Evolutionary conservation across 1,284 basidiomycete species (phyloP).

Genomic region (Tilletia horrida): DNA sequence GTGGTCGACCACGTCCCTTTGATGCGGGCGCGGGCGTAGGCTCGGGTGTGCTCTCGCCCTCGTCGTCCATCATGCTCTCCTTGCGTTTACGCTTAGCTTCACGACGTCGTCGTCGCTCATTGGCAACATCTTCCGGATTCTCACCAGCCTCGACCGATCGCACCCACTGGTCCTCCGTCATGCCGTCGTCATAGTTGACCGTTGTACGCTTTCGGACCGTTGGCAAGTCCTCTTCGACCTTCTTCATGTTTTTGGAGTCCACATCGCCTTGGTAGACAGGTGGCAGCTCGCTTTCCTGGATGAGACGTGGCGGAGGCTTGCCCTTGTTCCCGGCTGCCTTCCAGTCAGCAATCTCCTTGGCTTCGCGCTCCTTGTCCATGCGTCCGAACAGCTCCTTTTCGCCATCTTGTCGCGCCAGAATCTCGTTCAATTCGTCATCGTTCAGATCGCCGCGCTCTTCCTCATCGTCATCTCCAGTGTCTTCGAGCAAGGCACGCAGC

Average conservation of each 20-base stretch:
- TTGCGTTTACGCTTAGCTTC: conserved; percentile 52
- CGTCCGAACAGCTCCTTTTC: conserved; percentile 75
- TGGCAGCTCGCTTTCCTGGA: conserved; percentile 85
- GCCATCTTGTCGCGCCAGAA: conserved; percentile 80
- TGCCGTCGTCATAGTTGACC: conserved; percentile 89
- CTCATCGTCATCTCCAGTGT: conserved; percentile 54
- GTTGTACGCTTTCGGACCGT: conserved; percentile 79
- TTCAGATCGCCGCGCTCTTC: conserved; percentile 78
- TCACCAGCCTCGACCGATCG: conserved; percentile 80
- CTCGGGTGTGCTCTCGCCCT: conserved; percentile 19
- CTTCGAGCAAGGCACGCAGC: conserved; percentile 64
- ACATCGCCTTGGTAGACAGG: conserved; percentile 79
- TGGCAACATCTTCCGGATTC: conserved; percentile 61
- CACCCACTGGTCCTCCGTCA: conserved; percentile 80
- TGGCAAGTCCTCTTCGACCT: conserved; percentile 61
- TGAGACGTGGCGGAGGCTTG: conserved; percentile 69
- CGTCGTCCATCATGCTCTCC: conserved; percentile 8
- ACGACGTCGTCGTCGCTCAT: conserved; percentile 28
- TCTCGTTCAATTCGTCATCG: conserved; percentile 93
- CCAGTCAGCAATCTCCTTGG: conserved; percentile 70
- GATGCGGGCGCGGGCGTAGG: neutral
- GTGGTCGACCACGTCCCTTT: neutral
- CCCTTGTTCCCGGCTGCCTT: conserved; percentile 65
- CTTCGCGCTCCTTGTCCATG: conserved; percentile 79
- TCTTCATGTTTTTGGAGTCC: conserved; percentile 45